phyloP scores from a whole-genome alignment of 2,329 filamentous ascomycete genomes.

The Nemania sp. region DNA sequence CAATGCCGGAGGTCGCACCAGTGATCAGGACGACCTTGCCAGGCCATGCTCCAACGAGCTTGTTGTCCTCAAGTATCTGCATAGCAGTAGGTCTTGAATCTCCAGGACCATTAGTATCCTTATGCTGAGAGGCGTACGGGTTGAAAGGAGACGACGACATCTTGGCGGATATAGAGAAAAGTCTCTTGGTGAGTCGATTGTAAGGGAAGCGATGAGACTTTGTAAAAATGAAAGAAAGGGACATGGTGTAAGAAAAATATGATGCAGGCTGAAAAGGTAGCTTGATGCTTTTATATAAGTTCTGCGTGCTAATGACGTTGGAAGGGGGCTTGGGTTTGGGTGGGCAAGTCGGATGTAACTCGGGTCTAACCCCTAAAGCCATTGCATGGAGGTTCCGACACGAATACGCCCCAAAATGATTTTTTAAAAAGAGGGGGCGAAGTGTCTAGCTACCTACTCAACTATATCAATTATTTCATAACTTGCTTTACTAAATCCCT shows the following conservation, averaged over 20 bases:
- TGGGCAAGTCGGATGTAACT: background rate
- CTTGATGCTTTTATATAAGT: background rate
- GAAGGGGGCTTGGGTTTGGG: background rate
- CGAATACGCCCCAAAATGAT: constrained; percentile 12
- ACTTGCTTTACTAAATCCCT: constrained; percentile 1
- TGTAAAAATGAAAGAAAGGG: too few species aligned
- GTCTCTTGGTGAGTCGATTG: background rate
- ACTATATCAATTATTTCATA: background rate
- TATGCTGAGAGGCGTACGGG: constrained; percentile 42
- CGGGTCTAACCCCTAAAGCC: constrained; percentile 16
- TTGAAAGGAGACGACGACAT: constrained; percentile 23
- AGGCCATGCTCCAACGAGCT: constrained; percentile 39
- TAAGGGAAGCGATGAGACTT: background rate
- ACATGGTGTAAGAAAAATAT: background rate
- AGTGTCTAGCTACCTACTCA: background rate
- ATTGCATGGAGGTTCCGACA: constrained; percentile 5
- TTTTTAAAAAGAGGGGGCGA: background rate
- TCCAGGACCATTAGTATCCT: constrained; percentile 40
- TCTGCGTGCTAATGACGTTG: background rate
- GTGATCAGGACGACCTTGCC: constrained; percentile 50
- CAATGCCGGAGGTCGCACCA: constrained; percentile 49
- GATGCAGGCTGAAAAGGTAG: background rate
- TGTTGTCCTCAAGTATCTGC: constrained; percentile 46
- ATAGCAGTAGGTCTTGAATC: constrained; percentile 48
- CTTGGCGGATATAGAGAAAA: background rate